Evolutionary conservation across 148 eudicot species (phyloP), one percentile per base, ranked within the genome.

Genomic region (Hydrangea macrophylla): DNA sequence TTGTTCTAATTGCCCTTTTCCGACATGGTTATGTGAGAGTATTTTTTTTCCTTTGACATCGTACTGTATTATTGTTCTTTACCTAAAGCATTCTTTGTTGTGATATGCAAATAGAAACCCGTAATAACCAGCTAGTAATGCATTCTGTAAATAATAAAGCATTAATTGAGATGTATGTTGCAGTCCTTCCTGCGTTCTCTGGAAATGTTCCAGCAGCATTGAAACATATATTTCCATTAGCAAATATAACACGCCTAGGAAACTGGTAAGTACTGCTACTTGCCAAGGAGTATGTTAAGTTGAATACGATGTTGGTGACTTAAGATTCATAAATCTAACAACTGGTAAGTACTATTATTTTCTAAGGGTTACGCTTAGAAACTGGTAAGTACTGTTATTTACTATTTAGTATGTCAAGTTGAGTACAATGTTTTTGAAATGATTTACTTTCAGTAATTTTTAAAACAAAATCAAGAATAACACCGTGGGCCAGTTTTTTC

Each of bases 71-170:
- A 23, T n/a, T 18, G 11, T 42, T 51, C 27, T 26, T 37, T 44
- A 68, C 61, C 36, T 72, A 23, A 13, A 60, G 23, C 55, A 28
- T 8, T 32, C n/a, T 20, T 35, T 62, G 9, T 53, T 58, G 70
- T 53, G 42, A 9, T n/a, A 48, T 76, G 63, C 90, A 90, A 92
- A 87, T 90, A 79, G 96, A 90, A 85, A 82, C 78, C 28, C 83
- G 92, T 32, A 90, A 90, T 73, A 90, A 90, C 81, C 83, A 90
- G 78, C 71, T 90, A 85, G 90, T 84, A 81, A 83, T 85, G 88
- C 92, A 84, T 80, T 90, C 92, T 70, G 84, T 87, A 58, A 90
- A 90, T 67, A 87, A 85, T 64, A 83, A 70, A 68, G 23, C 83
- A 18, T 71, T 90, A 74, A 83, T 81, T 63, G 90, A 87, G 59